Percentiles rank a stretch among this genome's conserved stretches.
Evolutionary conservation across 2,329 filamentous ascomycete genomes (phyloP).

Genomic region (Epichloe amarillans): DNA sequence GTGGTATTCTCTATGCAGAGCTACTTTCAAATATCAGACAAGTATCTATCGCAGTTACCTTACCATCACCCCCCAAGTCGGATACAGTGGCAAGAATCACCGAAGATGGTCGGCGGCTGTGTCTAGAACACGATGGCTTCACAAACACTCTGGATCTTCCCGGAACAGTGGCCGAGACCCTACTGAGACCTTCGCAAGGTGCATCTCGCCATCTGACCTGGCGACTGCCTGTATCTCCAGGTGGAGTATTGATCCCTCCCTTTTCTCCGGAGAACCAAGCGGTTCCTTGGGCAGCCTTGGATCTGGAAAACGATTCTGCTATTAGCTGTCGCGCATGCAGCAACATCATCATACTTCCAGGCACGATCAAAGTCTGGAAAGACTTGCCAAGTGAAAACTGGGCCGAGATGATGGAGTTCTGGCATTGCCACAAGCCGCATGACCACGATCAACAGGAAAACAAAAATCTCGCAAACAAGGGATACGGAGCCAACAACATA

Average conservation of each 20-base stretch:
- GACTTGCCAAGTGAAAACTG: slow-evolving; percentile 92
- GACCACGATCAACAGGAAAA: slow-evolving; percentile 34
- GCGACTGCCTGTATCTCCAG: slow-evolving; percentile 33
- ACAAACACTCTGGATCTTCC: slow-evolving; percentile 28
- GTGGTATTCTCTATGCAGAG: slow-evolving; percentile 46
- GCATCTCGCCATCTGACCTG: slow-evolving; percentile 31
- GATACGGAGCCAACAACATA: slow-evolving; percentile 70
- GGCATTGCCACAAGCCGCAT: slow-evolving; percentile 94
- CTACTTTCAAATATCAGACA: slow-evolving; percentile 51
- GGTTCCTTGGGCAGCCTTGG: slow-evolving; percentile 43
- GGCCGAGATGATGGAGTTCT: slow-evolving; percentile 99
- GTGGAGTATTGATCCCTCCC: slow-evolving; percentile 11
- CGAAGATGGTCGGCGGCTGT: slow-evolving; percentile 30
- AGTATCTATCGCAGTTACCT: slow-evolving; percentile 42
- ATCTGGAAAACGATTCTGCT: slow-evolving; percentile 26
- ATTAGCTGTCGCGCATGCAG: slow-evolving; percentile 31
- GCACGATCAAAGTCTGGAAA: slow-evolving; percentile 54
- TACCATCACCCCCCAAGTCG: slow-evolving; percentile 29
- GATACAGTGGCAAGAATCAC: slow-evolving; percentile 32
- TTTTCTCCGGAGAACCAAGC: slow-evolving; percentile 24
- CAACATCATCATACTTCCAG: slow-evolving; percentile 23
- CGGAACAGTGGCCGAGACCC: slow-evolving; percentile 21
- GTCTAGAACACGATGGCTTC: slow-evolving; percentile 32
- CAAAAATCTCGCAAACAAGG: slow-evolving; percentile 46
- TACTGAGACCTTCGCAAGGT: slow-evolving; percentile 24